Percentiles rank a stretch among this genome's conserved stretches.
phyloP scores from a whole-genome alignment of 2,329 filamentous ascomycete species.

The Exophiala dermatitidis region DNA sequence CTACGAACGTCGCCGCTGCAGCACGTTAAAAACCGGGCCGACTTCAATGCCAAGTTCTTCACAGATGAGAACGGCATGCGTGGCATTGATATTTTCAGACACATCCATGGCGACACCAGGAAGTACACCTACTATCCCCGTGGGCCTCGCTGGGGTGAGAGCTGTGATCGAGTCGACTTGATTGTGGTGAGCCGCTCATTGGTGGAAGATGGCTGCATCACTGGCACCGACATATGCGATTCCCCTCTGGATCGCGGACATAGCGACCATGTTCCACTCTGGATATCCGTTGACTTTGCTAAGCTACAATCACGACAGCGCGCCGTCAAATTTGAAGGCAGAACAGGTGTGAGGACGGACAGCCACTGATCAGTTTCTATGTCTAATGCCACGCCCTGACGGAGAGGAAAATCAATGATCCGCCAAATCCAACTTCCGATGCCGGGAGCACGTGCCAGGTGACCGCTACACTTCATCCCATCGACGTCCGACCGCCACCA shows the following conservation, averaged over 20 bases:
- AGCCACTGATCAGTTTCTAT: not conserved
- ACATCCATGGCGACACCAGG: conserved; percentile 36
- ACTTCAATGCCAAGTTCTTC: conserved; percentile 48
- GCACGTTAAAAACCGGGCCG: conserved; percentile 45
- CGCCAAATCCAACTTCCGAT: not conserved
- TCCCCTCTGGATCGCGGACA: conserved; percentile 41
- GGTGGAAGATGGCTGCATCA: conserved; percentile 33
- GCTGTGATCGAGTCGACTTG: conserved; percentile 50
- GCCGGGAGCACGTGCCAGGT: not conserved
- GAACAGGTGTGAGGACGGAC: not conserved
- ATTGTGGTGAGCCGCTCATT: conserved; percentile 41
- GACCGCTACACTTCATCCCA: no score
- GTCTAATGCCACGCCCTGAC: not conserved
- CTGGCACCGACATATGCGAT: conserved; percentile 37
- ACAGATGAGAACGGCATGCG: conserved; percentile 28
- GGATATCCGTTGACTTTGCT: conserved; percentile 31
- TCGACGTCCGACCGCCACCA: not conserved
- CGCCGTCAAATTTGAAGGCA: not conserved
- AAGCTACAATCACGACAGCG: conserved; percentile 1
- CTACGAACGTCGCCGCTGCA: conserved; percentile 41
- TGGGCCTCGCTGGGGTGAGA: conserved; percentile 40
- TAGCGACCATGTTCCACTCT: conserved; percentile 51
- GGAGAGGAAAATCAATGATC: not conserved
- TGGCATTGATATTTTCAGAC: conserved; percentile 45
- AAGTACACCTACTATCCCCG: conserved; percentile 47